These are phyloP conservation scores for Sordaria brevicollis DNA, from an alignment of 495 filamentous ascomycete species.

Conservation along the genomic window DNA sequence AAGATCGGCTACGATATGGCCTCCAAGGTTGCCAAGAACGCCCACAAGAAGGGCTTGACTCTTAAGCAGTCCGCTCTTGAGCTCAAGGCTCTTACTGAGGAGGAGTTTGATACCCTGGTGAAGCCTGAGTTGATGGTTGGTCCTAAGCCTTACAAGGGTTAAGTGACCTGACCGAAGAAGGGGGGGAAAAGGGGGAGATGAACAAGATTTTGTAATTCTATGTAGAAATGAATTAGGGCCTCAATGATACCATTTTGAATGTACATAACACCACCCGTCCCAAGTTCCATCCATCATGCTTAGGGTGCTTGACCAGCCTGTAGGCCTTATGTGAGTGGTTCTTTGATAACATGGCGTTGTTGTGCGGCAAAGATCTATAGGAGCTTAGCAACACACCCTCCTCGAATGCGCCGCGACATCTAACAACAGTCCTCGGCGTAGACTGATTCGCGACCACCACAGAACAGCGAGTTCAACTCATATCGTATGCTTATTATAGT, in stretches of 20 bases:
- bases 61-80: slow-evolving; percentile 92
- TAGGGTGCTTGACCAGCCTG: no score
- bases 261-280: no score
- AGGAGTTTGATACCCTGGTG: slow-evolving; percentile 86
- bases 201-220: neutral
- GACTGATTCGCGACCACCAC: no score
- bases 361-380: no score
- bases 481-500: no score
- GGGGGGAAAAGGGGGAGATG: neutral
- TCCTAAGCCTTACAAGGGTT: slow-evolving; percentile 50
- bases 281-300: no score
- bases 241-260: neutral
- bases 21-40: slow-evolving; percentile 96
- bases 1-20: slow-evolving; percentile 99
- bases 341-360: no score
- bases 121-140: slow-evolving; percentile 95
- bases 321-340: no score
- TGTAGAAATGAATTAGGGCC: neutral
- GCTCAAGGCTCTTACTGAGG: slow-evolving; percentile 77
- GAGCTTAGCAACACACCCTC: no score
- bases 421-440: no score
- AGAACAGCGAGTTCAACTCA: no score
- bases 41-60: slow-evolving; percentile 93
- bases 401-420: no score
- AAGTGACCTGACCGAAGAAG: neutral